A percentile compares a stretch with the other conserved stretches of the same genome.
Evolutionary conservation across 2,329 filamentous ascomycete genomes (phyloP).

Genomic region (Arthrobotrys conoides): DNA sequence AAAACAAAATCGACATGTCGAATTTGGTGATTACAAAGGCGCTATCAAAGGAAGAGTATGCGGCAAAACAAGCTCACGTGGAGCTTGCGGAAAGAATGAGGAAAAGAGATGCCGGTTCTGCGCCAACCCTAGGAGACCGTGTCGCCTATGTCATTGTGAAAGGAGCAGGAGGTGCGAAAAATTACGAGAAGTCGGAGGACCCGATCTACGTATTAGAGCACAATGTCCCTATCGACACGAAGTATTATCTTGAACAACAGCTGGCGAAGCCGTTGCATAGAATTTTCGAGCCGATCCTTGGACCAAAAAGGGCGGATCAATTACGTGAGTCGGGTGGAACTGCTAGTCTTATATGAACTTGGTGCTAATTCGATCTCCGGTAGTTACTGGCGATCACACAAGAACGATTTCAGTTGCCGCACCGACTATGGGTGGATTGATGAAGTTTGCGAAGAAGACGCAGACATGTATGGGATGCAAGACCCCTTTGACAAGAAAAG

Average conservation of each 20-base stretch:
- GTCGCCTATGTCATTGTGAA: conserved; percentile 99
- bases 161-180: conserved; percentile 88
- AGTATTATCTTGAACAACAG: conserved; percentile 98
- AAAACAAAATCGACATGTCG: conserved; percentile 99
- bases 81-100: conserved; percentile 96
- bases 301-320: conserved; percentile 88
- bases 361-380: background rate
- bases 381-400: conserved; percentile 89
- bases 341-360: background rate
- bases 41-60: conserved; percentile 89
- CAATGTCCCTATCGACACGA: conserved; percentile 97
- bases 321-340: conserved; percentile 69
- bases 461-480: conserved; percentile 99
- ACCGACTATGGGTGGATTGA: conserved; percentile 89
- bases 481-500: conserved; percentile 85
- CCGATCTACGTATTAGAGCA: conserved; percentile 97
- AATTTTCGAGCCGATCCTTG: conserved; percentile 98
- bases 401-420: conserved; percentile 93
- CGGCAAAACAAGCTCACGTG: conserved; percentile 93
- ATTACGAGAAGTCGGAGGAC: conserved; percentile 97
- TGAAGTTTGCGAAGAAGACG: conserved; percentile 99
- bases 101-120: conserved; percentile 92
- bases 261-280: conserved; percentile 92
- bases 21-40: conserved; percentile 99
- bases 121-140: conserved; percentile 91